Base-by-base conservation (phyloP, 2,329 filamentous ascomycete genomes). In the Chalaropsis thielavioides region DNA sequence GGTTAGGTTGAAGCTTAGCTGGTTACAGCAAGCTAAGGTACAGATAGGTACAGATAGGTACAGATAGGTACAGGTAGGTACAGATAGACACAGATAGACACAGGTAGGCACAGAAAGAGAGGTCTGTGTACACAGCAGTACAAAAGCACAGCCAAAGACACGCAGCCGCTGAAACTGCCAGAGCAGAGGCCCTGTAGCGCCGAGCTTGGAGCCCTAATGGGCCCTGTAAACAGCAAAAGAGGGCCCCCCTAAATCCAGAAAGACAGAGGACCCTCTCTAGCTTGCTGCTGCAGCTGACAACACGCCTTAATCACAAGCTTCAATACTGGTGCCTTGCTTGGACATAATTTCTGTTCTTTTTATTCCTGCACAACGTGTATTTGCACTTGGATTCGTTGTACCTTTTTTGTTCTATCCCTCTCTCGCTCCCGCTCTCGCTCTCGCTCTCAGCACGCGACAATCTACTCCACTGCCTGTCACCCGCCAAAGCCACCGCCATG, bases 401-500 rank as follows among this genome's bases (percentile, higher is more conserved):
- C 41, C 22, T 22, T 40, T 31, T 63, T 41, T 51, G 38, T 41
- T 65, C 40, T 62, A 22, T 58, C 27, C 17, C 11, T 61, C 54
- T 51, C 11, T 27, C 40, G 19, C 35, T 60, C 40, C 60, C 60
- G 31, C n/a, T 51, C 40, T 59, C 11, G 19, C 22, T 35, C 7
- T 38, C 44, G 51, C 24, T 31, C 11, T 41, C 19, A 11, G 35
- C n/a, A 51, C 22, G 27, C 51, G 51, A 60, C 56, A 40, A 10
- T n/a, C 31, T 40, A 15, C 40, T 35, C 17, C 17, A n/a, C 56
- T 27, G 19, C 54, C 38, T 31, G 54, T 17, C 22, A 60, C 31
- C 31, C 10, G 56, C 56, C 5, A 51, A 38, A n/a, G 38, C 24
- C 43, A 41, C 7, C 61, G 49, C 31, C 62, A 67, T 67, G 66